phyloP scores from a whole-genome alignment of 2,329 filamentous ascomycete species.

The Pyricularia pennisetigena region DNA sequence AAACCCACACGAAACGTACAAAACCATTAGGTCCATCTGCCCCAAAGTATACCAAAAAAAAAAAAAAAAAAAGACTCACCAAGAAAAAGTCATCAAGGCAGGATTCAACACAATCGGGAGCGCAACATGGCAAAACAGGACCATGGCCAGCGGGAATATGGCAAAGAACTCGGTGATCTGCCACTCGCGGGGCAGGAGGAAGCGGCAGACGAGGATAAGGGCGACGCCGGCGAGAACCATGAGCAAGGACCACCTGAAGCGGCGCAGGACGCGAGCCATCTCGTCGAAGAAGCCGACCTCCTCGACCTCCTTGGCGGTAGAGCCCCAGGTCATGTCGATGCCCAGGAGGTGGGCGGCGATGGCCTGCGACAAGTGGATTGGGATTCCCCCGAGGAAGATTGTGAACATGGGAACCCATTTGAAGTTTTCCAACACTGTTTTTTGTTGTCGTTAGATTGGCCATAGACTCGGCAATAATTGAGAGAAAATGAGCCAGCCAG shows the following conservation, averaged over 20 bases:
- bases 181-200: conserved; percentile 58
- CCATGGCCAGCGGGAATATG: conserved; percentile 65
- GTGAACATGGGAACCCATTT: conserved; percentile 67
- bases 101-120: conserved; percentile 67
- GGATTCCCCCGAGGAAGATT: conserved; percentile 75
- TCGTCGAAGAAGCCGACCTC: conserved; percentile 80
- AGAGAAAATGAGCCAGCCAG: not conserved
- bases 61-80: conserved; percentile 32
- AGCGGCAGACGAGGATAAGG: conserved; percentile 51
- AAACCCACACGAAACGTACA: not conserved
- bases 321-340: conserved; percentile 79
- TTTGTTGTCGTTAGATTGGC: not conserved
- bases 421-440: conserved; percentile 51
- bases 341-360: conserved; percentile 75
- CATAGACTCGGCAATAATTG: no score
- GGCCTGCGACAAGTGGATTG: conserved; percentile 71
- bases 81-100: conserved; percentile 72
- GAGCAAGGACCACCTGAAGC: conserved; percentile 28
- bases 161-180: conserved; percentile 63
- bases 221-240: conserved; percentile 49
- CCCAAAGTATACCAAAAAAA: not conserved
- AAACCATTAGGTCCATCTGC: not conserved
- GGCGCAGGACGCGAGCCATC: conserved; percentile 63
- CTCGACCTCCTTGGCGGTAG: conserved; percentile 74
- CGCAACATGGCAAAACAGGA: conserved; percentile 58